Conservation (phyloP, 2,329 filamentous ascomycete genomes). For the Orbilia quercus region DNA sequence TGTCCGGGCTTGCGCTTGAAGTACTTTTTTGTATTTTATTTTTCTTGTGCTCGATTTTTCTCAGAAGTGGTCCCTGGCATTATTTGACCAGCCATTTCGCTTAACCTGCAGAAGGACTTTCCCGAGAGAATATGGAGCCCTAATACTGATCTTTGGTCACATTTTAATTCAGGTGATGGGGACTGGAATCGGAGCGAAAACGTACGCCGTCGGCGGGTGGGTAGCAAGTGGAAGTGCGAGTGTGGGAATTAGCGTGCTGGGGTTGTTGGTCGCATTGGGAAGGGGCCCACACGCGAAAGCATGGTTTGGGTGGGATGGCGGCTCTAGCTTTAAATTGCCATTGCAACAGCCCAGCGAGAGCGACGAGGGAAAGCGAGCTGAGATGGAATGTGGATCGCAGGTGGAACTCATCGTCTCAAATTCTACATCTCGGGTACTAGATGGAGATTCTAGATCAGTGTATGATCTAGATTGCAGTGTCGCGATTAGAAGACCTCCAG, state of each 20-base stretch:
- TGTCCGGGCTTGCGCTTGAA: constrained; percentile 6
- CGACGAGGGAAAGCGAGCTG: constrained; percentile 29
- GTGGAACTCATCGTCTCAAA: constrained; percentile 12
- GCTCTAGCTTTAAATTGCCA: constrained; percentile 64
- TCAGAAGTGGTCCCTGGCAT: too few species aligned
- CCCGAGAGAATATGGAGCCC: constrained; percentile 14
- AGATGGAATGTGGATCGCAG: constrained; percentile 24
- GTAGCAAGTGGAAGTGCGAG: constrained; percentile 69
- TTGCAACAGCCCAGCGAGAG: background rate
- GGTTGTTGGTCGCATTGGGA: constrained; percentile 65
- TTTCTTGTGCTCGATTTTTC: too few species aligned
- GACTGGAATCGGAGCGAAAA: constrained; percentile 67
- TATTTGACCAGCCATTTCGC: constrained; percentile 21
- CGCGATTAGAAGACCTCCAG: background rate
- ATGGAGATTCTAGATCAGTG: constrained; percentile 35
- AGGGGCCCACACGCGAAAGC: constrained; percentile 70
- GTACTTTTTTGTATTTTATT: too few species aligned
- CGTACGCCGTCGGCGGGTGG: constrained; percentile 71
- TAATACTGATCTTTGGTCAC: constrained; percentile 17
- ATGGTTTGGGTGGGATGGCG: constrained; percentile 73
- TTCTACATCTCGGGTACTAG: constrained; percentile 30
- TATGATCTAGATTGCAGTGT: constrained; percentile 37
- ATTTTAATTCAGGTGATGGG: constrained; percentile 52
- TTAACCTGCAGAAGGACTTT: constrained; percentile 36
- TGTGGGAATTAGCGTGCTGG: constrained; percentile 68